Percentiles rank a stretch among this genome's conserved stretches.
Conservation (phyloP, 768 basidiomycete genomes). For the Auriculariales sp. region DNA sequence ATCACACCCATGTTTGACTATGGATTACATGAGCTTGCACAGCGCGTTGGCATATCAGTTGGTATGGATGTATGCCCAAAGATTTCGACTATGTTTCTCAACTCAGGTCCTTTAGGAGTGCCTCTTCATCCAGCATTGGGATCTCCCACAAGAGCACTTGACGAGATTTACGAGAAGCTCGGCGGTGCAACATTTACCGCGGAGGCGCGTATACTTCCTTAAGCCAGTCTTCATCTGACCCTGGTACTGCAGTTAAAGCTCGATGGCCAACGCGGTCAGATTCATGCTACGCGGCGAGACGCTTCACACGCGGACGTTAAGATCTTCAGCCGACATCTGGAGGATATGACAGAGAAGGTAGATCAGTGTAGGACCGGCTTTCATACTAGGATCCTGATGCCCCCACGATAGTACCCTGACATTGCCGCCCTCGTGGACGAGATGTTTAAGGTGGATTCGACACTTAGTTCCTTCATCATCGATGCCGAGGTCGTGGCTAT, state of each 20-base stretch:
- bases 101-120: slow-evolving; percentile 33
- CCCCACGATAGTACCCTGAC: slow-evolving; percentile 67
- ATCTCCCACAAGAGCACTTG: slow-evolving; percentile 69
- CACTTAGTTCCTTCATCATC: slow-evolving; percentile 52
- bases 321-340: slow-evolving; percentile 79
- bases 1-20: slow-evolving; percentile 40
- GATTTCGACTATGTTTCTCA: slow-evolving; percentile 2
- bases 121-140: slow-evolving; percentile 81
- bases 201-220: slow-evolving; percentile 22
- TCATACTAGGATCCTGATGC: slow-evolving; percentile 6
- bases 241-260: slow-evolving; percentile 50
- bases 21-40: slow-evolving; percentile 45
- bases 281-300: slow-evolving; percentile 35
- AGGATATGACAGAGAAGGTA: slow-evolving; percentile 86
- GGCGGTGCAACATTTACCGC: slow-evolving; percentile 56
- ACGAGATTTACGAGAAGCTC: slow-evolving; percentile 67
- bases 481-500: slow-evolving; percentile 84
- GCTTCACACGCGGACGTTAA: slow-evolving; percentile 27
- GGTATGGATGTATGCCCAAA: slow-evolving; percentile 31
- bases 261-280: slow-evolving; percentile 76
- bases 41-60: slow-evolving; percentile 49
- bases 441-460: slow-evolving; percentile 29
- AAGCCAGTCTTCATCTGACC: background rate
- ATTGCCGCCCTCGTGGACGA: slow-evolving; percentile 41
- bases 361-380: slow-evolving; percentile 5